These are phyloP conservation scores for Alopecurus myosuroides DNA, from an alignment of 176 grass and related monocot genomes.

Conservation along the genomic window DNA sequence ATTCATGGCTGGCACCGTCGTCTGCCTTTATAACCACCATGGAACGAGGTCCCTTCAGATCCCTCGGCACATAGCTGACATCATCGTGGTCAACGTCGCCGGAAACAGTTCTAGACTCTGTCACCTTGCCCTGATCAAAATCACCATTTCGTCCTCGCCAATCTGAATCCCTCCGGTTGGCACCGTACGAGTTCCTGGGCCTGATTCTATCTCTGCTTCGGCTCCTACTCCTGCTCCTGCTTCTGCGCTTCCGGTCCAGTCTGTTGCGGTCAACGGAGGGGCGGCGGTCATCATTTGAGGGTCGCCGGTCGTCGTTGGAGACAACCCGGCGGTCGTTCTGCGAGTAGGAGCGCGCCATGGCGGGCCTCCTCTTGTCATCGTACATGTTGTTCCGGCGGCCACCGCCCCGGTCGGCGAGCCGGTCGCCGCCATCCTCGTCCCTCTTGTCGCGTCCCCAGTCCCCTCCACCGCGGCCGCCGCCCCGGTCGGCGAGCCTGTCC, in stretches of 20 bases:
- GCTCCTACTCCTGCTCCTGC: conserved; percentile 16
- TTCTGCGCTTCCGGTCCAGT: conserved; percentile 30
- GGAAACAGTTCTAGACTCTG: not conserved
- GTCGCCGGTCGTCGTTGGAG: not conserved
- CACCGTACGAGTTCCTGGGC: not conserved
- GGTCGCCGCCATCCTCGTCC: not conserved
- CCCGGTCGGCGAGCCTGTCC: not conserved
- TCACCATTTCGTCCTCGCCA: not conserved
- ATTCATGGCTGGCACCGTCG: not conserved
- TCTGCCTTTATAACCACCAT: conserved; percentile 19
- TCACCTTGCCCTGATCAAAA: conserved; percentile 24
- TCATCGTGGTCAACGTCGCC: not conserved
- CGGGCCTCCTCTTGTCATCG: conserved; percentile 22
- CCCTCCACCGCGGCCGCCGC: not conserved
- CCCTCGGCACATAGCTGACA: not conserved
- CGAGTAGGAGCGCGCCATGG: conserved; percentile 35
- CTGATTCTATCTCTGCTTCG: conserved; percentile 38
- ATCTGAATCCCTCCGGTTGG: conserved; percentile 20
- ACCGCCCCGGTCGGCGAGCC: not conserved
- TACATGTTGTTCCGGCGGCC: conserved; percentile 28
- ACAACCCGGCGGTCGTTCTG: conserved; percentile 34
- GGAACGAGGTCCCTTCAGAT: conserved; percentile 1
- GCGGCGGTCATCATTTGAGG: not conserved
- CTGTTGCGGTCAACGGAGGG: conserved; percentile 1
- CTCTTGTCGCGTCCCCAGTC: not conserved